Percentiles rank a stretch among this genome's conserved stretches.
Evolutionary conservation across 257 asterid genomes (phyloP).

Genomic region (Linderniella brevidens): DNA sequence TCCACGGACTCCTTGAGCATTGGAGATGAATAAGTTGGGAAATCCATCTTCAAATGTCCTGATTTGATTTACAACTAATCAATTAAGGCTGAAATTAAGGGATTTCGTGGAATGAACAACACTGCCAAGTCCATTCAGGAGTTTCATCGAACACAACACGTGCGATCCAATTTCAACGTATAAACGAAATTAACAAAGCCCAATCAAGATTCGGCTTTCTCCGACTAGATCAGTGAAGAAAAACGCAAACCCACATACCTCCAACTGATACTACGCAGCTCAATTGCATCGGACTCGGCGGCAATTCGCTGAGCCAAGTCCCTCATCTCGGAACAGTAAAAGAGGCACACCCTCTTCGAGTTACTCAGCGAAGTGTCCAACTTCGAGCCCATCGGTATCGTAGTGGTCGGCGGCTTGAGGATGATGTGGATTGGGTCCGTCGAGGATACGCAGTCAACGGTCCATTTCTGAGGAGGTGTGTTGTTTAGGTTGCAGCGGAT

Average conservation of each 20-base stretch:
- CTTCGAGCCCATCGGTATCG: conserved; percentile 20
- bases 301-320: conserved; percentile 74
- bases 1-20: conserved; percentile 95
- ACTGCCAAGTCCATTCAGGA: too few relatives aligned
- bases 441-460: conserved; percentile 57
- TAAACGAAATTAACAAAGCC: too few relatives aligned
- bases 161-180: too few relatives aligned
- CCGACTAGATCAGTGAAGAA: too few relatives aligned
- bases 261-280: conserved; percentile 82
- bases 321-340: conserved; percentile 78
- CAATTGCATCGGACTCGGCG: conserved; percentile 70
- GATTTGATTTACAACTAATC: conserved; percentile 3
- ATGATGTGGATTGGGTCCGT: conserved; percentile 77
- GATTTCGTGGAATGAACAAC: too few relatives aligned
- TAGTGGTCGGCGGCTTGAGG: conserved; percentile 60
- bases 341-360: conserved; percentile 55
- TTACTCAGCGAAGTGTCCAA: conserved; percentile 24
- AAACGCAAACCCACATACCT: conserved; percentile 21
- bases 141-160: too few relatives aligned
- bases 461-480: conserved; percentile 50
- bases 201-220: too few relatives aligned
- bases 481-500: too few relatives aligned
- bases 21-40: conserved; percentile 86
- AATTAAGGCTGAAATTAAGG: too few relatives aligned
- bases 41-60: conserved; percentile 98